Percentiles rank a stretch among this genome's conserved stretches.
These are phyloP conservation scores for Cyberlindnera japonica DNA, from an alignment of 805 yeast genomes.

Conservation along the genomic window DNA sequence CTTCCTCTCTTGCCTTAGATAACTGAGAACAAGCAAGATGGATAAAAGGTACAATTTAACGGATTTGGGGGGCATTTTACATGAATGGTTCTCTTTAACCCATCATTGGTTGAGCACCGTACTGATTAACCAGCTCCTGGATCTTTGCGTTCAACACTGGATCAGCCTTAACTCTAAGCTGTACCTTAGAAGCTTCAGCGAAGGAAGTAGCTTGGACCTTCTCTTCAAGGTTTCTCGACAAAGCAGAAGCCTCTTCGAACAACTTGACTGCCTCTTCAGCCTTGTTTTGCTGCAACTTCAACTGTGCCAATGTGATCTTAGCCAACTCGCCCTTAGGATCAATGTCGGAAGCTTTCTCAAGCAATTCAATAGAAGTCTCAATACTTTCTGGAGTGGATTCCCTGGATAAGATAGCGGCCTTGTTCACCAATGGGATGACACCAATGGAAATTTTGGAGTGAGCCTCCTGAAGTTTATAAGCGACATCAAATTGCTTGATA, in stretches of 20 bases:
- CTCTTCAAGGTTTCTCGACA: slow-evolving; percentile 83
- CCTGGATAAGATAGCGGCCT: slow-evolving; percentile 70
- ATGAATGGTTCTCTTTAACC: too few relatives aligned
- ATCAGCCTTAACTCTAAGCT: slow-evolving; percentile 69
- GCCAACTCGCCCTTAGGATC: slow-evolving; percentile 93
- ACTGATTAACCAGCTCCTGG: slow-evolving; percentile 50
- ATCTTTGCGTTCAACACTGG: slow-evolving; percentile 61
- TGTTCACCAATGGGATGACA: slow-evolving; percentile 84
- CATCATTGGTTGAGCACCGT: slow-evolving; percentile 30
- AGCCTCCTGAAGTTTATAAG: slow-evolving; percentile 76
- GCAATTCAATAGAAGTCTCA: slow-evolving; percentile 57
- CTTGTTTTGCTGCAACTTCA: slow-evolving; percentile 78
- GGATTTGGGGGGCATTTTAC: too few relatives aligned
- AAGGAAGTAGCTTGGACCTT: slow-evolving; percentile 86
- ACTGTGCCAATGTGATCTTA: slow-evolving; percentile 85
- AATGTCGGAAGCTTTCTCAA: slow-evolving; percentile 70
- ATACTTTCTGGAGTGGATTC: slow-evolving; percentile 42
- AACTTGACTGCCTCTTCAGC: slow-evolving; percentile 75
- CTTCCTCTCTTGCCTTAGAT: too few relatives aligned
- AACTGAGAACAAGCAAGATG: too few relatives aligned
- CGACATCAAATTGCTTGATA: slow-evolving; percentile 76
- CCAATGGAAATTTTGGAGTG: slow-evolving; percentile 72
- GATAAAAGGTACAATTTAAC: too few relatives aligned
- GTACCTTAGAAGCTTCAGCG: slow-evolving; percentile 91
- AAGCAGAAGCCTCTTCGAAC: slow-evolving; percentile 77